Evolutionary conservation across 768 basidiomycete genomes (phyloP).

Genomic region (Phlebiopsis flavidoalba): DNA sequence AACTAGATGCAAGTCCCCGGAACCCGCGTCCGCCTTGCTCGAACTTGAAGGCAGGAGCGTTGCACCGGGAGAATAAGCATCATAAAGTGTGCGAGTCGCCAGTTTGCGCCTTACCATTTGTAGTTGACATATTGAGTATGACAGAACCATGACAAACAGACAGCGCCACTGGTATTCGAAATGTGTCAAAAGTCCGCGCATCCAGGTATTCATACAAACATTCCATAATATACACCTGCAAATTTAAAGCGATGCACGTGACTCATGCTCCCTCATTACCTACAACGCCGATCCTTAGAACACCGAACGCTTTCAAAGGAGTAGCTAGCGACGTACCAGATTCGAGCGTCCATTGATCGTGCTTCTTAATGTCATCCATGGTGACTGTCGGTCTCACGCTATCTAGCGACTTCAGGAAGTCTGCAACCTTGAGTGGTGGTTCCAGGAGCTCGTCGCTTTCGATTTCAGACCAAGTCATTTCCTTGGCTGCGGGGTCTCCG

Average conservation of each 20-base stretch:
- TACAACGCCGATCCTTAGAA: constrained; percentile 5
- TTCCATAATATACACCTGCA: constrained; percentile 10
- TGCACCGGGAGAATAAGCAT: not conserved
- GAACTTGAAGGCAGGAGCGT: not conserved
- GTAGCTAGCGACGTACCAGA: constrained; percentile 44
- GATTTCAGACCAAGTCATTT: constrained; percentile 88
- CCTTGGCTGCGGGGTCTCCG: constrained; percentile 77
- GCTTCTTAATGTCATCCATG: constrained; percentile 77
- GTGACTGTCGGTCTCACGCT: constrained; percentile 86
- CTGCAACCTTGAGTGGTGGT: constrained; percentile 69
- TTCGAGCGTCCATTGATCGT: constrained; percentile 82
- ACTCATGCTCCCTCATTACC: constrained; percentile 22
- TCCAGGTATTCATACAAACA: constrained; percentile 13
- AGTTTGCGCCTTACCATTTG: not conserved
- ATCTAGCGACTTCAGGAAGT: constrained; percentile 79
- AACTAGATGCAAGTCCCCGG: not conserved
- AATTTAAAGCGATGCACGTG: not conserved
- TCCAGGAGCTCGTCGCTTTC: constrained; percentile 87
- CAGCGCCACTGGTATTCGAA: not conserved
- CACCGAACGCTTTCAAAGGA: not conserved
- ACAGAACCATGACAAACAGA: not conserved
- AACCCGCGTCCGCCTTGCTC: not conserved
- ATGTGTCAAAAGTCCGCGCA: not conserved
- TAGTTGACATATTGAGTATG: not conserved
- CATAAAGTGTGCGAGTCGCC: not conserved